Evolutionary conservation across 305 asterid species (phyloP), one percentile per base, ranked within the genome.

Genomic region (Ilex paraguariensis): DNA sequence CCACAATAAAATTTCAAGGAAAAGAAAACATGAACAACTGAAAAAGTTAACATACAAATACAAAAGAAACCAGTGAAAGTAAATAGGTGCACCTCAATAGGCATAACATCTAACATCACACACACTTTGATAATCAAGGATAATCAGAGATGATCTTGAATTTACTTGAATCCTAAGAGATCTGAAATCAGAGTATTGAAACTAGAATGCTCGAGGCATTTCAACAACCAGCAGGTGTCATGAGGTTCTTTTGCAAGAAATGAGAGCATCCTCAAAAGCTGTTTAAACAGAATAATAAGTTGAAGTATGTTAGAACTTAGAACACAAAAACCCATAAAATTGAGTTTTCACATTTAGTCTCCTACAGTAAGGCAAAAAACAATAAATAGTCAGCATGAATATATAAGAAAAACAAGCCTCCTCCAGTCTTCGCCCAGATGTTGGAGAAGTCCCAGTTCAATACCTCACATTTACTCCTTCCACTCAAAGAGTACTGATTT

Each of bases 211-310:
- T 46, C 15, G 2, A 46, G 13, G 52, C 52, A 46, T 46, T 49
- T 49, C 52, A 4, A 46, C 13, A 46, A 46, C 13, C 52, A 10
- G 52, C 13, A 10, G 52, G 52, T 46, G 52, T 11, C 52, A 11
- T n/a, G 16, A 0, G 15, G 53, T 49, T 50, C 58, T 58, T 67
- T 54, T 60, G 56, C 50, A 31, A n/a, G 57, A 36, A 62, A 13
- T 13, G 21, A 49, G 57, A 45, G 30, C 59, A 71, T 56, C 65
- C 57, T 65, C 69, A 36, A 58, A 58, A 64, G 54, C 68, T 57
- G 12, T 13, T 55, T 59, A 54, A 66, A 75, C 70, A 80, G 55
- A 65, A 56, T 66, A 56, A 44, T 46, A 54, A 66, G 77, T 74
- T 72, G 62, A 60, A 16, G 59, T 59, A 54, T 50, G 73, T 76